Conservation (phyloP, 331 rosid genomes). For the Ulmus americana region DNA sequence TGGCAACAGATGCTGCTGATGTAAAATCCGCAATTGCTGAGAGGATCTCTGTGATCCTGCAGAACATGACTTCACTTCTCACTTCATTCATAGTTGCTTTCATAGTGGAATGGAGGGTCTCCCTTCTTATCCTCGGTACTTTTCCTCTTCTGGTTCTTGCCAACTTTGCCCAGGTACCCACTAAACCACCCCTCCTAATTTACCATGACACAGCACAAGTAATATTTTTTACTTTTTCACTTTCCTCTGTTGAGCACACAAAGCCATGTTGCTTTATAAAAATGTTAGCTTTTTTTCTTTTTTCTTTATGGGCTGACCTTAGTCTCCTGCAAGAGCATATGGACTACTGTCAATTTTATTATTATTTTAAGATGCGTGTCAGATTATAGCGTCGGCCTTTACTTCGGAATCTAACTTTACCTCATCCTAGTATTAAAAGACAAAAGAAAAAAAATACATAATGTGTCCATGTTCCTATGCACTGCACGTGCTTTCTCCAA, state of each 20-base stretch:
- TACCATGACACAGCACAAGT: neutral
- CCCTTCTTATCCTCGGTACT: slow-evolving; percentile 79
- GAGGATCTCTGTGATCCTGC: slow-evolving; percentile 87
- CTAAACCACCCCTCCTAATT: neutral
- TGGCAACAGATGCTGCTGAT: slow-evolving; percentile 95
- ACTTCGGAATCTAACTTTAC: slow-evolving; percentile 48
- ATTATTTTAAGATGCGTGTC: slow-evolving; percentile 15
- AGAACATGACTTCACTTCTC: slow-evolving; percentile 95
- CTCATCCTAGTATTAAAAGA: slow-evolving; percentile 50
- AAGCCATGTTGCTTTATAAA: slow-evolving; percentile 1
- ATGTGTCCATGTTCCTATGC: slow-evolving; percentile 31
- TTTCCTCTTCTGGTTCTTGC: slow-evolving; percentile 96
- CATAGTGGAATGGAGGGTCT: slow-evolving; percentile 98
- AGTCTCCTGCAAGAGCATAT: slow-evolving; percentile 17
- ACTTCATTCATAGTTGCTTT: slow-evolving; percentile 96
- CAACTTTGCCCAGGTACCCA: slow-evolving; percentile 86
- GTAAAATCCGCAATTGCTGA: slow-evolving; percentile 96
- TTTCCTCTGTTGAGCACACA: neutral
- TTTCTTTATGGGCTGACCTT: slow-evolving; percentile 6
- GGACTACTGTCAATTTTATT: slow-evolving; percentile 13
- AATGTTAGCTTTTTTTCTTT: neutral
- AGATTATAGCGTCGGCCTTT: slow-evolving; percentile 29
- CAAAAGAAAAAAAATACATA: slow-evolving; percentile 37
- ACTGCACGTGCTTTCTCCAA: slow-evolving; percentile 60
- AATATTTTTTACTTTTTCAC: neutral